phyloP scores from a whole-genome alignment of 305 asterid species.

The Vinca major region DNA sequence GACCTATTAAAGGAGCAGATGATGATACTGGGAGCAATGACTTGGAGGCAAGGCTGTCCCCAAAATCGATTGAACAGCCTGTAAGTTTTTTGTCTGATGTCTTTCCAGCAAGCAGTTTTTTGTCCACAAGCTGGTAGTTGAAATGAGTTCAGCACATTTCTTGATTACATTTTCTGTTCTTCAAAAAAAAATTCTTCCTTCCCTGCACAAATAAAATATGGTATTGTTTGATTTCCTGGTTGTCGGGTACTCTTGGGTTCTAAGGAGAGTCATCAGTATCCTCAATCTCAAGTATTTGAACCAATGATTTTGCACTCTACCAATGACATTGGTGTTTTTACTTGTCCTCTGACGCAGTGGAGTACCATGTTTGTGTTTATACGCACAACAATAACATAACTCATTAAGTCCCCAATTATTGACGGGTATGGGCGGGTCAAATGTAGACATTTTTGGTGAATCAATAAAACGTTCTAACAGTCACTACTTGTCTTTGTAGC shows the following conservation, averaged over 20 bases:
- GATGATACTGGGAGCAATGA: constrained; percentile 20
- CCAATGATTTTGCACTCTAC: background rate
- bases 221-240: background rate
- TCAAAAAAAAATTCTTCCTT: background rate
- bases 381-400: no score
- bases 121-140: background rate
- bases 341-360: background rate
- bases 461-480: background rate
- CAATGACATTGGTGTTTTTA: background rate
- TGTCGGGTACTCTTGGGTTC: background rate
- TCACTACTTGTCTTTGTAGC: constrained; percentile 27
- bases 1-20: constrained; percentile 9
- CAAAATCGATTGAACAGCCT: constrained; percentile 39
- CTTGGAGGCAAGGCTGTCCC: constrained; percentile 24
- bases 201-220: background rate
- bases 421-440: background rate
- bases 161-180: background rate
- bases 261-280: background rate
- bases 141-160: background rate
- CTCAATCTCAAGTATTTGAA: background rate
- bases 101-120: background rate
- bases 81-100: constrained; percentile 29
- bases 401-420: background rate
- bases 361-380: background rate
- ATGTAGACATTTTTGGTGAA: background rate